A percentile compares a stretch with the other conserved stretches of the same genome.
Evolutionary conservation across 2,329 filamentous ascomycete genomes (phyloP).

Genomic region (Calcarisporium arbuscula): DNA sequence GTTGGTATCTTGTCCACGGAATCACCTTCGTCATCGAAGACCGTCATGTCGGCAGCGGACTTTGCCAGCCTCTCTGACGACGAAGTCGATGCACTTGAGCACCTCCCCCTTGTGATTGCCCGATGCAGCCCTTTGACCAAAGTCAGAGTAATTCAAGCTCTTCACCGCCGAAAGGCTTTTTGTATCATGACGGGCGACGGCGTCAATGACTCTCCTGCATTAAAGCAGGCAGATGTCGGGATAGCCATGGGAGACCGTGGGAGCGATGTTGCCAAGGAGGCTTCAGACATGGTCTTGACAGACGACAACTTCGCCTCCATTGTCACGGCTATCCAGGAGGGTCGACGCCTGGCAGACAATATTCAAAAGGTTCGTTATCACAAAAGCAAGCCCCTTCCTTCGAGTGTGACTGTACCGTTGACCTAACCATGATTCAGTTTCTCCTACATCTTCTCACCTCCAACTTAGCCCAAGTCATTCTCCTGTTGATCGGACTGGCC

Average conservation of each 20-base stretch:
- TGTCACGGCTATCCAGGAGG: conserved; percentile 65
- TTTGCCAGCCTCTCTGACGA: conserved; percentile 58
- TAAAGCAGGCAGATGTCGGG: conserved; percentile 67
- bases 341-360: conserved; percentile 64
- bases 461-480: conserved; percentile 64
- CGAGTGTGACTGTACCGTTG: no score
- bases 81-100: conserved; percentile 55
- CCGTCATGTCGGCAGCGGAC: conserved; percentile 55
- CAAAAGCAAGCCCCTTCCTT: no score
- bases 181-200: conserved; percentile 72
- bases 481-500: conserved; percentile 61
- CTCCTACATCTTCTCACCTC: conserved; percentile 61
- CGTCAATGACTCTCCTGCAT: conserved; percentile 67
- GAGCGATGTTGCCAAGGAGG: conserved; percentile 71
- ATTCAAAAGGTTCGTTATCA: conserved; percentile 67
- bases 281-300: conserved; percentile 80
- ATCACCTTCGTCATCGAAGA: conserved; percentile 28
- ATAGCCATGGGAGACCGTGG: conserved; percentile 69
- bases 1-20: conserved; percentile 51
- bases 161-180: conserved; percentile 61
- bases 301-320: conserved; percentile 86
- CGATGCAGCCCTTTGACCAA: conserved; percentile 66
- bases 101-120: conserved; percentile 61
- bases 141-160: conserved; percentile 69
- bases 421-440: conserved; percentile 35